A percentile compares a stretch with the other conserved stretches of the same genome.
Evolutionary conservation across 2,329 filamentous ascomycete genomes (phyloP).

Genomic region (Fulvia fulva): DNA sequence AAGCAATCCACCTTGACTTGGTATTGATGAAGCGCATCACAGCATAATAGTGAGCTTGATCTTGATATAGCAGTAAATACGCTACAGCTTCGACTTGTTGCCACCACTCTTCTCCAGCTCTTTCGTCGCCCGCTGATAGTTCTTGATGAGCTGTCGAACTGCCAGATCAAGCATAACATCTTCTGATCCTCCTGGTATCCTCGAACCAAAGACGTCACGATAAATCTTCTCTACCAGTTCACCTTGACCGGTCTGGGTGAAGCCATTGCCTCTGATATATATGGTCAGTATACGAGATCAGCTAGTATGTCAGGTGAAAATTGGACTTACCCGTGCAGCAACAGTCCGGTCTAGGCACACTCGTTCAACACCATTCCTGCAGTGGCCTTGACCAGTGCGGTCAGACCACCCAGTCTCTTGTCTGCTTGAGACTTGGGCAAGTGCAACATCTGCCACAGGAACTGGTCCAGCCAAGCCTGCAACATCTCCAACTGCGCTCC

Average conservation of each 20-base stretch:
- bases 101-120: constrained; percentile 43
- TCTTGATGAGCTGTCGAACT: constrained; percentile 65
- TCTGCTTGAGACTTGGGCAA: constrained; percentile 56
- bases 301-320: no score
- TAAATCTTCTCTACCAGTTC: constrained; percentile 64
- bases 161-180: constrained; percentile 67
- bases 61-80: not conserved
- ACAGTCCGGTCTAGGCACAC: constrained; percentile 62
- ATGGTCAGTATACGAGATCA: not conserved
- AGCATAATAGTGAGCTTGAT: not conserved
- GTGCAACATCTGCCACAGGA: constrained; percentile 62
- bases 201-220: constrained; percentile 11
- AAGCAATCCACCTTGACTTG: not conserved
- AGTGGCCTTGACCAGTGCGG: constrained; percentile 69
- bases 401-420: constrained; percentile 63
- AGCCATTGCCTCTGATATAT: constrained; percentile 56
- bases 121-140: constrained; percentile 57
- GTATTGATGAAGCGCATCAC: not conserved
- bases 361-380: constrained; percentile 66
- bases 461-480: constrained; percentile 67
- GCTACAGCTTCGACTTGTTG: constrained; percentile 41
- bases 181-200: constrained; percentile 57
- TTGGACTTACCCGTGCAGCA: constrained; percentile 57
- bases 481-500: constrained; percentile 65
- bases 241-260: constrained; percentile 64